These are phyloP conservation scores for Lactarius vividus DNA, from an alignment of 768 basidiomycete genomes.

Conservation along the genomic window DNA sequence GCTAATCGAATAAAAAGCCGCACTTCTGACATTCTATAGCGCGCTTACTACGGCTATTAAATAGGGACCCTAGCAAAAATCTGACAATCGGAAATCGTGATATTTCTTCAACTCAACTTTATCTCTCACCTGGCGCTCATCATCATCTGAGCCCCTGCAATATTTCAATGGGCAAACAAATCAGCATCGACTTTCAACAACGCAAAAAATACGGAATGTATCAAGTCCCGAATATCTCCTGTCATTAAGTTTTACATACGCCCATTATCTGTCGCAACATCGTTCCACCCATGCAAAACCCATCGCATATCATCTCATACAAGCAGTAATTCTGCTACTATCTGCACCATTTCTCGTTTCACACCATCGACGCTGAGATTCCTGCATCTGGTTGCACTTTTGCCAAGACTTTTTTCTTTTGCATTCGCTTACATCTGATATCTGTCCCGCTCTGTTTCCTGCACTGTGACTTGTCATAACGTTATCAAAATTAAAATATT, in stretches of 20 bases:
- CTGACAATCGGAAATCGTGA: slow-evolving; percentile 22
- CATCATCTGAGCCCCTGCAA: slow-evolving; percentile 23
- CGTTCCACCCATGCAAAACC: slow-evolving; percentile 17
- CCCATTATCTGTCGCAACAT: slow-evolving; percentile 21
- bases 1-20: background rate
- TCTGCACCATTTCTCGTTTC: slow-evolving; percentile 27
- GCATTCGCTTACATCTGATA: slow-evolving; percentile 19
- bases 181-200: slow-evolving; percentile 5
- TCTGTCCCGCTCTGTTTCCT: slow-evolving; percentile 8
- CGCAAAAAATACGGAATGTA: slow-evolving; percentile 23
- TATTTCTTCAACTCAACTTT: slow-evolving; percentile 19
- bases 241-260: slow-evolving; percentile 18
- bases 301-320: slow-evolving; percentile 25
- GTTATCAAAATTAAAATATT: slow-evolving; percentile 24
- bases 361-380: slow-evolving; percentile 14
- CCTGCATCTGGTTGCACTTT: slow-evolving; percentile 9
- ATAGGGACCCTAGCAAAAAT: slow-evolving; percentile 8
- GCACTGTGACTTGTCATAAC: slow-evolving; percentile 3
- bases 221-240: slow-evolving; percentile 24
- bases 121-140: slow-evolving; percentile 13
- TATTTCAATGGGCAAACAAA: slow-evolving; percentile 20
- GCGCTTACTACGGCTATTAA: slow-evolving; percentile 55
- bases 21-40: slow-evolving; percentile 37
- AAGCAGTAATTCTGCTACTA: slow-evolving; percentile 23
- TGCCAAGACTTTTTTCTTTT: background rate